Conservation (phyloP, 2,329 filamentous ascomycete species). For the Fusarium dlaminii region DNA sequence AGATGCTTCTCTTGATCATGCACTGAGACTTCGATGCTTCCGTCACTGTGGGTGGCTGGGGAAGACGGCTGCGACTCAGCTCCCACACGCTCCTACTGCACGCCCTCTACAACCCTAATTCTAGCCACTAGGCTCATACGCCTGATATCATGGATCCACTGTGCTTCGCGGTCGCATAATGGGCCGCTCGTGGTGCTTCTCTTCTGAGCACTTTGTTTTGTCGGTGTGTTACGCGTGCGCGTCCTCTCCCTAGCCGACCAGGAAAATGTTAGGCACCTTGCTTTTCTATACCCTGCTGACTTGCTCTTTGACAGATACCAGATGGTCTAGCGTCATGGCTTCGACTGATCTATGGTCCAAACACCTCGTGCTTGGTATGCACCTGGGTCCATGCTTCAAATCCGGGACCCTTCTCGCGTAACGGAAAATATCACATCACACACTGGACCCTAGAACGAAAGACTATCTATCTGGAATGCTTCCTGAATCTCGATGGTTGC, state of each 20-base stretch:
- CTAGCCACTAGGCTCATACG: slow-evolving; percentile 40
- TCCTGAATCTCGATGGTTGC: background rate
- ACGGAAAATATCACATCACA: slow-evolving; percentile 26
- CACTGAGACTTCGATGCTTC: slow-evolving; percentile 18
- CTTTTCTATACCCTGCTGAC: slow-evolving; percentile 33
- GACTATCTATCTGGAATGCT: background rate
- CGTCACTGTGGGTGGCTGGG: slow-evolving; percentile 40
- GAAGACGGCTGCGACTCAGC: slow-evolving; percentile 30
- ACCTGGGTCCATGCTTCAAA: slow-evolving; percentile 37
- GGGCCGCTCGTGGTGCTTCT: slow-evolving; percentile 44
- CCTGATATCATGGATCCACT: slow-evolving; percentile 46
- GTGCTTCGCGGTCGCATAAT: slow-evolving; percentile 49
- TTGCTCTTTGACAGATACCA: slow-evolving; percentile 33
- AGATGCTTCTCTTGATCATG: slow-evolving; percentile 29
- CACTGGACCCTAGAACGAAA: background rate
- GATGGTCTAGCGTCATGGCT: slow-evolving; percentile 36
- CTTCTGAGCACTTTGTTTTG: slow-evolving; percentile 44
- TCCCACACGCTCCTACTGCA: slow-evolving; percentile 38
- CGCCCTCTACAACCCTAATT: slow-evolving; percentile 23
- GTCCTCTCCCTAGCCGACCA: slow-evolving; percentile 33
- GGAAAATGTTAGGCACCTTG: slow-evolving; percentile 30
- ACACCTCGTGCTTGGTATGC: slow-evolving; percentile 37
- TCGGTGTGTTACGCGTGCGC: slow-evolving; percentile 51
- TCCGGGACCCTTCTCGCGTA: slow-evolving; percentile 20
- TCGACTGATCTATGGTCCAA: slow-evolving; percentile 30